phyloP scores from a whole-genome alignment of 768 basidiomycete species.

The Boletus edulis region DNA sequence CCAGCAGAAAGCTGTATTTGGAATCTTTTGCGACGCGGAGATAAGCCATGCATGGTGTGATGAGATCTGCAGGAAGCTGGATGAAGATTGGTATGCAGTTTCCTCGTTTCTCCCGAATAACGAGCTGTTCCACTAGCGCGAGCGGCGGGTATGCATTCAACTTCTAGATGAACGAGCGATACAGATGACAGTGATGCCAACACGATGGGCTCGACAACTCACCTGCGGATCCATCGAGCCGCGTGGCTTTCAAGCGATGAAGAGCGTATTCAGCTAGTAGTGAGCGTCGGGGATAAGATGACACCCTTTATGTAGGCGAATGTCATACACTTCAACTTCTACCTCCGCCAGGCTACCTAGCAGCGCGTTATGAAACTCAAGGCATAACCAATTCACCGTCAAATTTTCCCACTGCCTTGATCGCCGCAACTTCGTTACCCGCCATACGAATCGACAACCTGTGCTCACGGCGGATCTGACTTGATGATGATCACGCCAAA shows the following conservation, averaged over 20 bases:
- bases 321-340: background rate
- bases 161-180: constrained; percentile 55
- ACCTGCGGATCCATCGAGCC: constrained; percentile 51
- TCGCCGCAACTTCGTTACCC: background rate
- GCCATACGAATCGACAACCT: too few species aligned
- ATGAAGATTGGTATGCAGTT: constrained; percentile 94
- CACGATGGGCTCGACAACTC: constrained; percentile 8
- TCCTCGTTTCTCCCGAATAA: constrained; percentile 78
- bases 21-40: constrained; percentile 89
- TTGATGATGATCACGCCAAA: constrained; percentile 71
- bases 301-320: too few species aligned
- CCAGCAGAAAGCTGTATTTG: constrained; percentile 92
- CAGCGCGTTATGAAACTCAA: background rate
- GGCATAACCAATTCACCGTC: too few species aligned
- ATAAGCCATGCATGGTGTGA: constrained; percentile 97
- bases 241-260: background rate
- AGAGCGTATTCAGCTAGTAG: background rate
- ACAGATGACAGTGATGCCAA: constrained; percentile 46
- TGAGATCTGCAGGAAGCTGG: constrained; percentile 90
- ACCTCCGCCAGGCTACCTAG: background rate
- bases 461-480: background rate
- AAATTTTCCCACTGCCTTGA: too few species aligned
- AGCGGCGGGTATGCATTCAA: constrained; percentile 70
- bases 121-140: constrained; percentile 70
- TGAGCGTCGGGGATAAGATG: background rate